Evolutionary conservation across 2,329 filamentous ascomycete genomes (phyloP).

Genomic region (Cordyceps javanica): DNA sequence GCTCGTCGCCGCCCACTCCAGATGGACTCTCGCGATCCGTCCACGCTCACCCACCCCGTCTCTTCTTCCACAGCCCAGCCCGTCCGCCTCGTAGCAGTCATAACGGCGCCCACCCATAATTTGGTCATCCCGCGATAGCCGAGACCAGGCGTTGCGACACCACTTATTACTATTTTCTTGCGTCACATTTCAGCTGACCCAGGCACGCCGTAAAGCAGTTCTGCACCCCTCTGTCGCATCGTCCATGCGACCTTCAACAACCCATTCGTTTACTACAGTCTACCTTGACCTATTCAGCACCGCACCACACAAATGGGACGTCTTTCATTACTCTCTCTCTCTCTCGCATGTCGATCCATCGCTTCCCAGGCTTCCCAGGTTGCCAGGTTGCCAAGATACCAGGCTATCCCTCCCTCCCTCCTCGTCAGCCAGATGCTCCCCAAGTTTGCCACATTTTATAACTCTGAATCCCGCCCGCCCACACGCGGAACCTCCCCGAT

Average conservation of each 20-base stretch:
- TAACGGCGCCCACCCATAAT: background rate
- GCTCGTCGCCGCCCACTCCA: background rate
- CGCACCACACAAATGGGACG: background rate
- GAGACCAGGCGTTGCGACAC: constrained; percentile 6
- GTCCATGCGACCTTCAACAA: background rate
- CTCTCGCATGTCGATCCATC: background rate
- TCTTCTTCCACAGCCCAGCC: too few species aligned
- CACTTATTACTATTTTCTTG: background rate
- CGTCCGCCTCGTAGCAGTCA: background rate
- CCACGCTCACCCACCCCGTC: background rate
- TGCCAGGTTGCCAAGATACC: background rate
- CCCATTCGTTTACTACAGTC: background rate
- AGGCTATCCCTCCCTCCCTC: background rate
- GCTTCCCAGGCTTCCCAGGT: too few species aligned
- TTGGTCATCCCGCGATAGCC: constrained; percentile 10
- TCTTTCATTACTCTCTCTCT: background rate
- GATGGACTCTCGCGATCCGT: background rate
- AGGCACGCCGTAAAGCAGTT: background rate
- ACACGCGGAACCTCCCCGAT: background rate
- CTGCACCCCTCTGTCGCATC: background rate
- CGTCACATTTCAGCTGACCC: constrained; percentile 6
- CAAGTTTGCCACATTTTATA: background rate
- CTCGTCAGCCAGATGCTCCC: background rate
- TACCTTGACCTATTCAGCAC: background rate
- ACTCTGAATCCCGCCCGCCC: background rate